These are phyloP conservation scores for Papiliotrema terrestris DNA, from an alignment of 1,284 basidiomycete genomes.

Conservation along the genomic window DNA sequence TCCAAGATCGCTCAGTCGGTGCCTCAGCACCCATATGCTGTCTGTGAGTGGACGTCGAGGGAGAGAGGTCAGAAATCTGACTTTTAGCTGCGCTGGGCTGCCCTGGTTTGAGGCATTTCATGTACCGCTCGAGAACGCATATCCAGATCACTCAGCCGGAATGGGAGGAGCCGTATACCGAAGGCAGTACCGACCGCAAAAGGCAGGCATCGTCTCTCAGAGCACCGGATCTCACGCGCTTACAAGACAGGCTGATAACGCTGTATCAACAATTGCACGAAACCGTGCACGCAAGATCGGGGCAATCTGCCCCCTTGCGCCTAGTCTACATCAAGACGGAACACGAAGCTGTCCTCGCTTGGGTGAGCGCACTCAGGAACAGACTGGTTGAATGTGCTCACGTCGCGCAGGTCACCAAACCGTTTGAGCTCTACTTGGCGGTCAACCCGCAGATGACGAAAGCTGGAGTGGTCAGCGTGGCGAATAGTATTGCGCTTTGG, in stretches of 20 bases:
- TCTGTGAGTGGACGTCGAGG: constrained; percentile 28
- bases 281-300: constrained; percentile 76
- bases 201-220: constrained; percentile 21
- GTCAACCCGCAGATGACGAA: constrained; percentile 80
- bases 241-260: constrained; percentile 63
- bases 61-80: neutral
- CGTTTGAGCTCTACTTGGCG: constrained; percentile 85
- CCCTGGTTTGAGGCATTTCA: constrained; percentile 85
- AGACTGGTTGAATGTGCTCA: neutral
- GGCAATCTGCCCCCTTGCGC: constrained; percentile 66
- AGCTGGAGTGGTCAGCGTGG: constrained; percentile 75
- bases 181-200: constrained; percentile 47
- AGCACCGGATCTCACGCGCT: too few relatives aligned
- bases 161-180: constrained; percentile 75
- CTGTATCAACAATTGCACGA: constrained; percentile 82
- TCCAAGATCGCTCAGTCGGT: constrained; percentile 37
- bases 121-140: constrained; percentile 83
- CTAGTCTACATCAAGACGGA: constrained; percentile 78
- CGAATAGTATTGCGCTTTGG: constrained; percentile 85
- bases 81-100: constrained; percentile 63
- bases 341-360: constrained; percentile 77
- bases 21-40: constrained; percentile 41
- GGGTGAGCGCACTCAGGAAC: constrained; percentile 45
- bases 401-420: constrained; percentile 77
- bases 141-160: constrained; percentile 82